Base-by-base conservation (phyloP, 257 asterid species). In the Petunia axillaris region DNA sequence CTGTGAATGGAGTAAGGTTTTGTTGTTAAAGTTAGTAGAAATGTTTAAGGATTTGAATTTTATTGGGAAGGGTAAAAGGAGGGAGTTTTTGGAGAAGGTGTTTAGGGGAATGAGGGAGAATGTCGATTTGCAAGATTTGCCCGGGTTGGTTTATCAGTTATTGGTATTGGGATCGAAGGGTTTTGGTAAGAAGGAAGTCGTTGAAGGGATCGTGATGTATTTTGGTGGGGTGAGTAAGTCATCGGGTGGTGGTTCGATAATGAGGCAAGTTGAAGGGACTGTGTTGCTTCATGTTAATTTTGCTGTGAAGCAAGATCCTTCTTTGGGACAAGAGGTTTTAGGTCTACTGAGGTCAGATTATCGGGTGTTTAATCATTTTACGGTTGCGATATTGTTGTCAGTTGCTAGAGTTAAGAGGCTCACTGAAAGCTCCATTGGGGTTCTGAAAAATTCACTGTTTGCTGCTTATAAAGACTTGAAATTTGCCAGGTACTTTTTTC, bases 271-370 rank as follows among this genome's bases (percentile, higher is more conserved):
- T 11, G 97, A 93, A 81, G 98, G 97, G 87, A 93, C 98, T 43
- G 98, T 92, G 67, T 83, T 93, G 87, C 94, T 94, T 82, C 97
- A 94, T 80, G 91, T 94, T 84, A 92, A 92, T 88, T 94, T 94
- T 65, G 95, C 97, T 2, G 96, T 92, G 64, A 94, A 92, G 87
- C 97, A 94, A 89, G 94, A 93, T 60, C 93, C 94, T 6, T 92
- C 98, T 3, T 84, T 93, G 82, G 98, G 93, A 71, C 91, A 88
- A 89, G 97, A 91, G 88, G 89, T 93, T 60, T 82, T 92, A 79
- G 93, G 90, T 83, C 80, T 93, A 55, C 95, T 92, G 66, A 89
- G 90, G 83, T 82, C 83, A 74, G 95, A 93, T 82, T 82, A 88
- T 15, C 84, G 96, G 82, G 93, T 91, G 36, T 89, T 93, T 83